A percentile compares a stretch with the other conserved stretches of the same genome.
phyloP scores from a whole-genome alignment of 106 monocot species.

The Narthecium ossifragum region DNA sequence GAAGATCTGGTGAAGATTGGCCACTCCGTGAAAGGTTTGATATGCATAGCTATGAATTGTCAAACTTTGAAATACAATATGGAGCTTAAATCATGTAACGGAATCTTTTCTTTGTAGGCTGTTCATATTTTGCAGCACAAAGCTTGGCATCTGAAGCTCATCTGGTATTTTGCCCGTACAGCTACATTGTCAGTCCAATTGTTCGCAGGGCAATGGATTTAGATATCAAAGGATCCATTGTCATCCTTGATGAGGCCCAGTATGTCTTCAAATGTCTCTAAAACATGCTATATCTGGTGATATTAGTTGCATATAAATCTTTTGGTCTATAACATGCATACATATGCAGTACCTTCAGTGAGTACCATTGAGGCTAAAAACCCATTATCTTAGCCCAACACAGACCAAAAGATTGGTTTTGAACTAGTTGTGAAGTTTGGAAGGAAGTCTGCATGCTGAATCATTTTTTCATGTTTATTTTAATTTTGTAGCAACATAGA shows the following conservation, averaged over 20 bases:
- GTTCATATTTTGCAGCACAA: slow-evolving; percentile 95
- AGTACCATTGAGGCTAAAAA: too few species aligned
- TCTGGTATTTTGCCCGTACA: slow-evolving; percentile 94
- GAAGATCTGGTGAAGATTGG: slow-evolving; percentile 95
- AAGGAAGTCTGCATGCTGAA: too few species aligned
- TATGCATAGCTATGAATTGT: not conserved
- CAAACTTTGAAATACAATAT: not conserved
- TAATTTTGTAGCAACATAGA: slow-evolving; percentile 77
- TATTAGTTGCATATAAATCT: too few species aligned
- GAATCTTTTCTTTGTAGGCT: slow-evolving; percentile 47
- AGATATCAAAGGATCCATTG: slow-evolving; percentile 77
- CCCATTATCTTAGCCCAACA: too few species aligned
- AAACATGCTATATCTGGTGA: too few species aligned
- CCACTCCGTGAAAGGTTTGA: slow-evolving; percentile 65
- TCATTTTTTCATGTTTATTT: too few species aligned
- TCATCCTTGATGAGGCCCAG: slow-evolving; percentile 99
- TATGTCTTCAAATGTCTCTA: slow-evolving; percentile 37
- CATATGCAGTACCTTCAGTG: too few species aligned
- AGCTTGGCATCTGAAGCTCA: slow-evolving; percentile 75
- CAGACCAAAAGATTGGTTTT: too few species aligned
- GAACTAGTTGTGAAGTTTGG: too few species aligned
- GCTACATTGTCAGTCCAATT: slow-evolving; percentile 84
- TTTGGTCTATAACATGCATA: too few species aligned
- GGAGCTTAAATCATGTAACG: not conserved
- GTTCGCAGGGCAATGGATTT: slow-evolving; percentile 95